Conservation (phyloP, 345 rosid species). For the Chamaenerion angustifolium region DNA sequence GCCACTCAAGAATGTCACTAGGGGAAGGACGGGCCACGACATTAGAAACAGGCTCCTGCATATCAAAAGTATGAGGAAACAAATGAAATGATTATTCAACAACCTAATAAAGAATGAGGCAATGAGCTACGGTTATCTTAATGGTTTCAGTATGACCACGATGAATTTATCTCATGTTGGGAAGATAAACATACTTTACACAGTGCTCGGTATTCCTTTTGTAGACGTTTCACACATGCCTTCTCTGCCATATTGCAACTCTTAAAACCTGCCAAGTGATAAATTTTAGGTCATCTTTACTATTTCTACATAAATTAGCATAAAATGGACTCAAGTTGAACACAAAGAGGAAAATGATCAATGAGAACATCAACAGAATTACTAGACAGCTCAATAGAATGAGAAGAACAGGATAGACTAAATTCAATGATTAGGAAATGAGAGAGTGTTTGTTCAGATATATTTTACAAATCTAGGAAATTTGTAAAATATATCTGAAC, state of each 20-base stretch:
- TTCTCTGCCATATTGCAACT: slow-evolving; percentile 63
- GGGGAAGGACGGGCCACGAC: slow-evolving; percentile 91
- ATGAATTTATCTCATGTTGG: neutral
- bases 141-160: no score
- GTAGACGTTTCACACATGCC: slow-evolving; percentile 85
- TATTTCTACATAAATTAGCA: neutral
- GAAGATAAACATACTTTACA: slow-evolving; percentile 49
- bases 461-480: no score
- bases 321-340: neutral
- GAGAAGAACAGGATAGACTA: no score
- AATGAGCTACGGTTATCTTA: neutral
- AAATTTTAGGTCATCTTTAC: neutral
- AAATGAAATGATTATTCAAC: neutral
- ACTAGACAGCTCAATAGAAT: no score
- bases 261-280: slow-evolving; percentile 2
- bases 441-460: no score
- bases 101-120: neutral
- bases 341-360: no score
- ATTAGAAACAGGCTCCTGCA: slow-evolving; percentile 90
- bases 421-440: no score
- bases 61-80: slow-evolving; percentile 1
- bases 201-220: slow-evolving; percentile 92
- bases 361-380: no score
- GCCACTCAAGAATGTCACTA: slow-evolving; percentile 92
- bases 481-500: no score